These are phyloP conservation scores for Tuber aestivum DNA, from an alignment of 495 filamentous ascomycete species.

Conservation along the genomic window DNA sequence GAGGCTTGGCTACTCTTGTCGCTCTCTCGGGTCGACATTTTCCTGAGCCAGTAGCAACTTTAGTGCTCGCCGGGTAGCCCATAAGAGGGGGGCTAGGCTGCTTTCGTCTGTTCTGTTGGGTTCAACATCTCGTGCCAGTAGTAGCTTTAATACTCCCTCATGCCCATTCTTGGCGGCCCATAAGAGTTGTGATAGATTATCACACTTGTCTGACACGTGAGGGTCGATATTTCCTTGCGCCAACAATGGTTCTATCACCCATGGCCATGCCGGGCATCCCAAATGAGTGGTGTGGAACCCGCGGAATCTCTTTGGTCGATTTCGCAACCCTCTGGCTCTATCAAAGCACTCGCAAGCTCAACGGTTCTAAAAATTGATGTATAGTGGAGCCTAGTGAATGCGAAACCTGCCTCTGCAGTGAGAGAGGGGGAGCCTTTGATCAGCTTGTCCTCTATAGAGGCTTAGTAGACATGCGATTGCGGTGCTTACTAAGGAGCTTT, in stretches of 20 bases:
- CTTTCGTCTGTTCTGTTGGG: background rate
- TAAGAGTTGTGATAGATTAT: background rate
- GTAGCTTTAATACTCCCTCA: background rate
- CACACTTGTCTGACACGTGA: background rate
- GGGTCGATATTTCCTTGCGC: background rate
- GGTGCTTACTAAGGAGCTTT: background rate
- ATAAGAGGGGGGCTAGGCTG: too few species aligned
- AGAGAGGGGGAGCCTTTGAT: background rate
- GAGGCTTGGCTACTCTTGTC: background rate
- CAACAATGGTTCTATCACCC: background rate
- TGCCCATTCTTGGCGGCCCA: background rate
- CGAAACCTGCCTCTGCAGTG: background rate
- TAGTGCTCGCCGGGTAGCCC: too few species aligned
- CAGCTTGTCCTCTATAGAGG: background rate
- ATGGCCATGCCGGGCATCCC: background rate
- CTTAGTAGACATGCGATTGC: background rate
- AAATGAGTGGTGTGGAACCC: background rate
- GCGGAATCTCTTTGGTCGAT: background rate
- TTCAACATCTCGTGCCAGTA: background rate
- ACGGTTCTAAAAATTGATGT: background rate
- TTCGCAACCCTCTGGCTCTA: background rate
- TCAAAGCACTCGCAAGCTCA: background rate
- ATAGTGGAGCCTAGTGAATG: background rate
- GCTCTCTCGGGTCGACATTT: too few species aligned
- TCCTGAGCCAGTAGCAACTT: too few species aligned